phyloP scores from a whole-genome alignment of 1,139 yeast species.

The Suhomyces coccinellae region DNA sequence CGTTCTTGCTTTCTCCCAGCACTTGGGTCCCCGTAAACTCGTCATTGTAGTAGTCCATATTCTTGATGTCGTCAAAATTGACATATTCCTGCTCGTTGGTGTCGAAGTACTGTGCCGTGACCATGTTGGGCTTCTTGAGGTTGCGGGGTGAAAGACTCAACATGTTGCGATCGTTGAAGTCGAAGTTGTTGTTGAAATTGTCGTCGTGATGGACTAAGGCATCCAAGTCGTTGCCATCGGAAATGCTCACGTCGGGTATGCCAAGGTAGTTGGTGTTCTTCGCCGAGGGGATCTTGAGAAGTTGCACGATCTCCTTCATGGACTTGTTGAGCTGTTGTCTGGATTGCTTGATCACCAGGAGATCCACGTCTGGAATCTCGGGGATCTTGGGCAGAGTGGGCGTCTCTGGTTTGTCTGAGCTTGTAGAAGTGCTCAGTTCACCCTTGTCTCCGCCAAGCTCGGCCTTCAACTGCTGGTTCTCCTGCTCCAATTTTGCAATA shows the following conservation, averaged over 20 bases:
- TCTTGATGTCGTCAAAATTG: constrained; percentile 11
- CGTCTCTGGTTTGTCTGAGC: not conserved
- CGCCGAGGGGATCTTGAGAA: constrained; percentile 40
- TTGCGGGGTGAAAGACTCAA: constrained; percentile 13
- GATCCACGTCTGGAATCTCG: constrained; percentile 31
- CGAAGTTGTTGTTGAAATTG: constrained; percentile 14
- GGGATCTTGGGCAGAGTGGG: constrained; percentile 27
- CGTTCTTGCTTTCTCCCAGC: not conserved
- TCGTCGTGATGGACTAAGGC: constrained; percentile 16
- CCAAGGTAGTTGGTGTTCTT: constrained; percentile 22
- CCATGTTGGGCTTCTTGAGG: constrained; percentile 7
- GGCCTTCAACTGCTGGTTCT: constrained; percentile 12
- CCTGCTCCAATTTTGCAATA: constrained; percentile 33
- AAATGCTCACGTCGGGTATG: constrained; percentile 17
- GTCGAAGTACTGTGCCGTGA: constrained; percentile 16
- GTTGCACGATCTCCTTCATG: constrained; percentile 43
- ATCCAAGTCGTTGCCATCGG: constrained; percentile 16
- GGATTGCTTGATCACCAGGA: constrained; percentile 39
- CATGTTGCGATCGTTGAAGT: constrained; percentile 13
- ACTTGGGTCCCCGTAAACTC: constrained; percentile 9
- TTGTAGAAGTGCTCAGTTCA: not conserved
- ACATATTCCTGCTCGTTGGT: constrained; percentile 7
- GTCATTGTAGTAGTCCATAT: constrained; percentile 8
- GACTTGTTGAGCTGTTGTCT: constrained; percentile 41
- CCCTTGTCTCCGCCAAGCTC: constrained; percentile 4